Evolutionary conservation across 805 yeast species (phyloP).

Genomic region (Saturnispora ahearnii): DNA sequence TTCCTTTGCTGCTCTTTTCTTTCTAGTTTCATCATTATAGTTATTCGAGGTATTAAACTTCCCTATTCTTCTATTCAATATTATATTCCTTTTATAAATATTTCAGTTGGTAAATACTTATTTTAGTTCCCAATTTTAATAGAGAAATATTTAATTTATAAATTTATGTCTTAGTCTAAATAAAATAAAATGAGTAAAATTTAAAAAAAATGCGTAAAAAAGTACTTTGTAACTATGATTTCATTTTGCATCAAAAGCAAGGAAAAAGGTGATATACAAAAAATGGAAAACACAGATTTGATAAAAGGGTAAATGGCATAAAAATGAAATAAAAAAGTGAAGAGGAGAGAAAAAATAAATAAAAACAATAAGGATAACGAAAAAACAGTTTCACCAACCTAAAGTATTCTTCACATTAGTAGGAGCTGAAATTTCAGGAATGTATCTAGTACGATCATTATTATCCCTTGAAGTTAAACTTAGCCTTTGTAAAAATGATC

Average conservation of each 20-base stretch:
- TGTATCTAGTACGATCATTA: slow-evolving; percentile 22
- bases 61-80: not conserved
- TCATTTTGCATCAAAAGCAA: not conserved
- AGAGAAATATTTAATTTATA: no score
- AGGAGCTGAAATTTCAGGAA: slow-evolving; percentile 54
- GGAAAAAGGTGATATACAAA: not conserved
- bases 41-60: not conserved
- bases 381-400: slow-evolving; percentile 44
- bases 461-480: slow-evolving; percentile 3
- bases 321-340: not conserved
- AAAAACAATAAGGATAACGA: not conserved
- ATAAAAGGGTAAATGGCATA: not conserved
- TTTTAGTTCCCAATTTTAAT: no score
- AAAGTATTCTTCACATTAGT: slow-evolving; percentile 62
- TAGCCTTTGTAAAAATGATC: slow-evolving; percentile 13
- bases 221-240: not conserved
- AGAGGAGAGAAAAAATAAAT: slow-evolving; percentile 3
- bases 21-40: not conserved
- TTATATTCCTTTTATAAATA: no score
- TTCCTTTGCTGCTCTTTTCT: not conserved
- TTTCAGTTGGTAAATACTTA: no score
- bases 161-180: not conserved
- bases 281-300: not conserved
- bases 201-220: not conserved
- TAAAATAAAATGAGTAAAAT: not conserved